Evolutionary conservation across 1,284 basidiomycete genomes (phyloP).

Genomic region (Rhodotorula sp.): DNA sequence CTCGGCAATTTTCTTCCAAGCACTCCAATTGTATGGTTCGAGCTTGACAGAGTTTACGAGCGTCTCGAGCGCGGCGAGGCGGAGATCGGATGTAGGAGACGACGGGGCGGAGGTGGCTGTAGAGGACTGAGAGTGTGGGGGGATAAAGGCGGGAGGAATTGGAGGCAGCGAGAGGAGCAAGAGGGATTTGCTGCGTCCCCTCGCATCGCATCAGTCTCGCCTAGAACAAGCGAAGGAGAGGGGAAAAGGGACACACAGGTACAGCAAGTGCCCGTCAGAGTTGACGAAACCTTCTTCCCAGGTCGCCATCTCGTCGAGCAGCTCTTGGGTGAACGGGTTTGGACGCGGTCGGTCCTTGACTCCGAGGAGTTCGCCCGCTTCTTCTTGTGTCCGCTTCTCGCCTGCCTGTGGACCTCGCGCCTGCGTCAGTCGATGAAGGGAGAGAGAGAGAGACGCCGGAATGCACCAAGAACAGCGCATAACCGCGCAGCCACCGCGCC

Average conservation of each 20-base stretch:
- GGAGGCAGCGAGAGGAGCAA: conserved; percentile 66
- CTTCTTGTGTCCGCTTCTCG: conserved; percentile 43
- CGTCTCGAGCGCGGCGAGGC: conserved; percentile 82
- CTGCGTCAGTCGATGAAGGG: background rate
- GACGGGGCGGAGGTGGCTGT: background rate
- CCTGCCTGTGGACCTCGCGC: conserved; percentile 35
- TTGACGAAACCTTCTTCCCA: conserved; percentile 47
- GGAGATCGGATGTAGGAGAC: conserved; percentile 54
- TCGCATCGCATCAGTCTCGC: background rate
- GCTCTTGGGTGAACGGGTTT: conserved; percentile 54
- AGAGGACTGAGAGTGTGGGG: background rate
- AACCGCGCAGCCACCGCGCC: conserved; percentile 73
- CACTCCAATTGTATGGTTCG: conserved; percentile 95
- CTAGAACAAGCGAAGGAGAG: background rate
- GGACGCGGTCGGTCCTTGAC: conserved; percentile 19
- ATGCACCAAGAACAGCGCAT: conserved; percentile 80
- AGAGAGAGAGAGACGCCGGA: background rate
- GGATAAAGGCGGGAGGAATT: conserved; percentile 6
- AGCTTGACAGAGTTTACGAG: conserved; percentile 72
- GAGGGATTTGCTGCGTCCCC: conserved; percentile 64
- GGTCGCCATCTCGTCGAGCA: conserved; percentile 61
- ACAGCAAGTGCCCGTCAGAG: conserved; percentile 77
- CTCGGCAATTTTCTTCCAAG: conserved; percentile 77
- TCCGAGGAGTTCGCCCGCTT: conserved; percentile 40
- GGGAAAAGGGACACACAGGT: conserved; percentile 61